Base-by-base conservation (phyloP, 202 grass and related monocot genomes). In the Cymbopogon flexuosus region DNA sequence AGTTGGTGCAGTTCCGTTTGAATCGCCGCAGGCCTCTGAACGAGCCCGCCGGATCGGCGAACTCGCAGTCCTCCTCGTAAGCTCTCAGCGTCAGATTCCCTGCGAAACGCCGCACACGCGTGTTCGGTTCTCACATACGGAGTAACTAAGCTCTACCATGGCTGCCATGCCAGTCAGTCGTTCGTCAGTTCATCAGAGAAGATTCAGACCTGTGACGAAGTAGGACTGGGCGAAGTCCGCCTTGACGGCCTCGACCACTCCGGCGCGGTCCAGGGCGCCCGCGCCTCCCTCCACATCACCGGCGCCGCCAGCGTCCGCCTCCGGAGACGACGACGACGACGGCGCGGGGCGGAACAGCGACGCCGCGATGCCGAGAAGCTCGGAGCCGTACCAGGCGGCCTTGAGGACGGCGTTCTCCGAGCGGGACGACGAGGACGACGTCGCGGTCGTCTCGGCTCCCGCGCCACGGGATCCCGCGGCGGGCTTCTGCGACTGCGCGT, bases 1-100 rank as follows among this genome's bases (percentile, higher is more conserved):
- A 98, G 66, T 98, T 98, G 4, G 95, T 82, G 69, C 95, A 98
- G 77, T 98, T 98, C 43, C 95, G 61, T 81, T 91, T 93, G 79
- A 98, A 98, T 56, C 92, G 90, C 8, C 37, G 62, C 49, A 95
- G 88, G 69, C 92, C 92, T 76, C 52, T 88, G 87, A 98, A 98
- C 0, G 96, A 95, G 36, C 90, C 96, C 21, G 96, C 92, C 2
- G 96, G 92, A 4, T 98, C 92, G 18, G 92, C 90, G 81, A 93
- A 98, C 83, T 95, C 94, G 71, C 96, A 98, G 58, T 93, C 82
- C 3, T 95, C 88, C 66, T 94, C 88, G 51, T 98, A 98, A 5
- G 88, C 90, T 22, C 56, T 69, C 5, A 84, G 79, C 13, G 92
- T 91, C 6, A 98, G 90, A 49, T 93, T 90, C 16, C 92, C 92